Percentiles rank a stretch among this genome's conserved stretches.
Conservation (phyloP, 257 asterid species). For the Verbascum thapsus region DNA sequence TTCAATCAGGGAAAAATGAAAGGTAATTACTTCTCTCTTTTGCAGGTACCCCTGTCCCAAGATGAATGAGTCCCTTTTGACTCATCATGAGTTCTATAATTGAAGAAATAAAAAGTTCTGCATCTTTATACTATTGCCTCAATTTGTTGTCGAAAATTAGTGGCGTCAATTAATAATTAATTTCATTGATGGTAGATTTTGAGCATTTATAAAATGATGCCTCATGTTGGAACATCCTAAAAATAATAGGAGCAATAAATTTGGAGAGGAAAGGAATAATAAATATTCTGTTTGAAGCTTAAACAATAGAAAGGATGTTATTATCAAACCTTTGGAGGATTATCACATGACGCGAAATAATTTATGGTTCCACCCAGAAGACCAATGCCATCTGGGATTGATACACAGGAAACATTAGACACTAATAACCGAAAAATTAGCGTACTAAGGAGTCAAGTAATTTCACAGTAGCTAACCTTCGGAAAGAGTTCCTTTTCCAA, state of each 20-base stretch:
- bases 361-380: conserved; percentile 95
- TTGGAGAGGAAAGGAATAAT: conserved; percentile 5
- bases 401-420: conserved; percentile 34
- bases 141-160: not conserved
- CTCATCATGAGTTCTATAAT: not conserved
- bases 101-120: not conserved
- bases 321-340: conserved; percentile 82
- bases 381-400: conserved; percentile 89
- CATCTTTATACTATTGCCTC: not conserved
- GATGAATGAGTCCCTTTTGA: not conserved
- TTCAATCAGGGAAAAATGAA: conserved; percentile 19
- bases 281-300: conserved; percentile 15
- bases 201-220: not conserved
- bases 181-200: not conserved
- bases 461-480: conserved; percentile 64
- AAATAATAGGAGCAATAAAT: conserved; percentile 16
- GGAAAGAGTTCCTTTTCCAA: conserved; percentile 96
- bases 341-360: conserved; percentile 72
- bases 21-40: conserved; percentile 13
- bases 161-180: conserved; percentile 5
- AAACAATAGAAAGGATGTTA: conserved; percentile 26
- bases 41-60: conserved; percentile 18
- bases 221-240: not conserved
- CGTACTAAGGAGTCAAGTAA: conserved; percentile 2
- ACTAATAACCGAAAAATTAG: conserved; percentile 24